Conservation (phyloP, 176 grass and related monocot genomes). For the Triticum dicoccoides region DNA sequence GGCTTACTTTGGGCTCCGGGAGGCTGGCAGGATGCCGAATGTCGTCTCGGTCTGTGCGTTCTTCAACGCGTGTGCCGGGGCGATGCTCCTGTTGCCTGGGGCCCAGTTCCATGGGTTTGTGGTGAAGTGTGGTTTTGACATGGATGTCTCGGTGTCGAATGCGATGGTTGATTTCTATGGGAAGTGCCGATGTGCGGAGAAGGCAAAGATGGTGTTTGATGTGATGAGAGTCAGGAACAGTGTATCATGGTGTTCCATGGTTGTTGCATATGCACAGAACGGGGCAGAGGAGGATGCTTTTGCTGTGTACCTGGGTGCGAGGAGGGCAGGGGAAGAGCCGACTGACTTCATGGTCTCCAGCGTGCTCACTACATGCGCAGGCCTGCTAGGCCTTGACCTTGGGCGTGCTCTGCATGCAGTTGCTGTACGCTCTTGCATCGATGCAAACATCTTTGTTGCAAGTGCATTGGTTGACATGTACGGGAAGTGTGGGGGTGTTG, state of each 20-base stretch:
- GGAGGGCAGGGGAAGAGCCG: conserved; percentile 57
- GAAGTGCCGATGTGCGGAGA: conserved; percentile 45
- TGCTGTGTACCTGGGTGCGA: conserved; percentile 47
- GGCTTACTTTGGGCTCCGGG: conserved; percentile 49
- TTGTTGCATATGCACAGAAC: conserved; percentile 62
- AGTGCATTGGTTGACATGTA: conserved; percentile 83
- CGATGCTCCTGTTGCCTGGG: conserved; percentile 37
- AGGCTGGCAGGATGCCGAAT: conserved; percentile 35
- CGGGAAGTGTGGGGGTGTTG: conserved; percentile 64
- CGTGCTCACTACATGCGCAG: conserved; percentile 67
- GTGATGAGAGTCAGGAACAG: conserved; percentile 53
- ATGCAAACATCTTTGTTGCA: conserved; percentile 67
- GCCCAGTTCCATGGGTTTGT: conserved; percentile 61
- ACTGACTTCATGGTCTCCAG: conserved; percentile 79
- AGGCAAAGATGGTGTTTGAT: conserved; percentile 61
- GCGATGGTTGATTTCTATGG: conserved; percentile 77
- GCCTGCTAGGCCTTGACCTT: conserved; percentile 67
- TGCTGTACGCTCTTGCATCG: conserved; percentile 54
- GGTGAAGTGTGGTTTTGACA: conserved; percentile 39
- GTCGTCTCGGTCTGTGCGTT: conserved; percentile 69
- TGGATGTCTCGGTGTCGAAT: conserved; percentile 55
- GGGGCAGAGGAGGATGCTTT: conserved; percentile 71
- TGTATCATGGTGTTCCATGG: conserved; percentile 81
- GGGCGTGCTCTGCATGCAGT: conserved; percentile 58
- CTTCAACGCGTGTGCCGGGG: conserved; percentile 62